Evolutionary conservation across 306 rosid genomes (phyloP).

Genomic region (Prunus davidiana): DNA sequence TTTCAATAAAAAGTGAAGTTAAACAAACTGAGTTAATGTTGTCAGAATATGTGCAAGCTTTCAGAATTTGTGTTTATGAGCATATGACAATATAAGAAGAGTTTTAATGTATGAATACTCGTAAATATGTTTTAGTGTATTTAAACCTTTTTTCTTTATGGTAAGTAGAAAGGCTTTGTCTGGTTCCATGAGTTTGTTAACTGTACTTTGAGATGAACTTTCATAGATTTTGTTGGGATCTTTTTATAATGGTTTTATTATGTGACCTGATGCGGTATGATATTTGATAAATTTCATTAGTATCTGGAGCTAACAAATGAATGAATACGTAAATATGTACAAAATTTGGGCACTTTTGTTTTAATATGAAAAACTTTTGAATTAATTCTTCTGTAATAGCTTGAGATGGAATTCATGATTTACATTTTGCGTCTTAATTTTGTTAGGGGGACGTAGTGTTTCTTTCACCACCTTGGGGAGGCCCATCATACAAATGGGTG

Average conservation of each 20-base stretch:
- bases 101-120: too few species aligned
- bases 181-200: neutral
- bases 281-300: neutral
- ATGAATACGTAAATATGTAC: neutral
- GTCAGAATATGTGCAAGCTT: neutral
- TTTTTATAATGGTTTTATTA: neutral
- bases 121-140: neutral
- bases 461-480: constrained; percentile 45
- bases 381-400: neutral
- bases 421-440: constrained; percentile 3
- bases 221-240: neutral
- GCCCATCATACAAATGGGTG: constrained; percentile 26
- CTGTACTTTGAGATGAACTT: neutral
- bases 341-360: neutral
- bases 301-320: neutral
- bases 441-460: constrained; percentile 37
- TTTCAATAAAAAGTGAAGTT: neutral
- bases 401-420: neutral
- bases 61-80: neutral
- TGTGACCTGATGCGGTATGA: neutral
- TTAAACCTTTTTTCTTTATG: neutral
- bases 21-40: neutral
- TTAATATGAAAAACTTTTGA: neutral
- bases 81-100: neutral
- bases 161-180: neutral